These are phyloP conservation scores for Trichodelitschia bisporula DNA, from an alignment of 495 filamentous ascomycete species.

Conservation along the genomic window DNA sequence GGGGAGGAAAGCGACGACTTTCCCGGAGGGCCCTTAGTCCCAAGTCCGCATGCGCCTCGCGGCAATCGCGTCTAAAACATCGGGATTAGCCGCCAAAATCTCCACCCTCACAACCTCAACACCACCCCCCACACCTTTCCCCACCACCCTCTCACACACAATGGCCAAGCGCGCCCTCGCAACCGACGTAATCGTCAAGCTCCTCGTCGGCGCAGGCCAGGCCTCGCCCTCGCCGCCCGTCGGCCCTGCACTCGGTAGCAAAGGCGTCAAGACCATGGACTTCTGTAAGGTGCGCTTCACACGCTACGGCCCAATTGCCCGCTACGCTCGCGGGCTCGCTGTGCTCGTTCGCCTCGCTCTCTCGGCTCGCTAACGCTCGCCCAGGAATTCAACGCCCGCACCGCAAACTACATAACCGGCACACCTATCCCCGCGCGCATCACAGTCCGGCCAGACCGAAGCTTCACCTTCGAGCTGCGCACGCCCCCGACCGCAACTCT, in stretches of 20 bases:
- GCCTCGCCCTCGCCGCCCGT: slow-evolving; percentile 91
- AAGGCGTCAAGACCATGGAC: slow-evolving; percentile 98
- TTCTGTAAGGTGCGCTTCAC: slow-evolving; percentile 67
- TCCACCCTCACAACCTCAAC: too few relatives aligned
- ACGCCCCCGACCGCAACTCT: slow-evolving; percentile 82
- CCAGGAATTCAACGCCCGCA: slow-evolving; percentile 95
- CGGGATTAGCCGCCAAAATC: too few relatives aligned
- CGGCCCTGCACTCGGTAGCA: slow-evolving; percentile 86
- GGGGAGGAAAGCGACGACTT: too few relatives aligned
- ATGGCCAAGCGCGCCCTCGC: slow-evolving; percentile 60
- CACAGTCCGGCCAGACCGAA: slow-evolving; percentile 77
- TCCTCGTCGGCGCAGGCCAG: slow-evolving; percentile 95
- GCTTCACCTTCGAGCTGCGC: slow-evolving; percentile 80
- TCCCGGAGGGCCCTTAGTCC: too few relatives aligned
- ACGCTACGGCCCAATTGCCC: not conserved
- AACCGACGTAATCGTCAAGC: slow-evolving; percentile 77
- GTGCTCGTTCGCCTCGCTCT: not conserved
- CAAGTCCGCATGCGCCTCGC: too few relatives aligned
- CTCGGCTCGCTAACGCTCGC: not conserved
- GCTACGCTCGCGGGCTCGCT: not conserved
- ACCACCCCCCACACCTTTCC: too few relatives aligned
- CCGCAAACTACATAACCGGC: slow-evolving; percentile 56
- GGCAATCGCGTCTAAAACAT: too few relatives aligned
- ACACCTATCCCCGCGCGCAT: slow-evolving; percentile 77
- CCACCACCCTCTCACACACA: slow-evolving; percentile 9